phyloP scores from a whole-genome alignment of 306 rosid genomes.

The Cicer cuneatum region DNA sequence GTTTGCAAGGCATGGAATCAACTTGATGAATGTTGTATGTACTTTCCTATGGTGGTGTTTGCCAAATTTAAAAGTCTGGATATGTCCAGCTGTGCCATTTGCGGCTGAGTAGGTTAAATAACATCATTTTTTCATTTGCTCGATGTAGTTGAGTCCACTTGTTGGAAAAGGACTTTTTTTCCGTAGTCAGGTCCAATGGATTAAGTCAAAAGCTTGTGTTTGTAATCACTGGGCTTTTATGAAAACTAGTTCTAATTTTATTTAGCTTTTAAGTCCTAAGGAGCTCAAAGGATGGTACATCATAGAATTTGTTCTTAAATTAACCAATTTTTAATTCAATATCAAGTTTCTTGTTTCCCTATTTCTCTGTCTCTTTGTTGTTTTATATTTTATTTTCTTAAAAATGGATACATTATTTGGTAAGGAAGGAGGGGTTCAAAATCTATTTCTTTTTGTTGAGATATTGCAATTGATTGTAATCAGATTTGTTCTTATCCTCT shows the following conservation, averaged over 20 bases:
- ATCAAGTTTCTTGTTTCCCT: background rate
- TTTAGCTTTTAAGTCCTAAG: background rate
- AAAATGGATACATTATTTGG: background rate
- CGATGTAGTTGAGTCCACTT: background rate
- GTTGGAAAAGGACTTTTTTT: too few relatives aligned
- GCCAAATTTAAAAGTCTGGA: background rate
- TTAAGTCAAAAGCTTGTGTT: background rate
- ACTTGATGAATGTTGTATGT: conserved; percentile 1
- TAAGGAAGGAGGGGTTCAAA: conserved; percentile 6
- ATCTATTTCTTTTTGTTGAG: background rate
- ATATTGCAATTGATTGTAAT: background rate
- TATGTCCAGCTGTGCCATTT: background rate
- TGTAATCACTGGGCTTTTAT: background rate
- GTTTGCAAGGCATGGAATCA: background rate
- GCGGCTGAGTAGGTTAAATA: conserved; percentile 12
- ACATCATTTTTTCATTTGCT: background rate
- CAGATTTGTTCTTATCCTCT: background rate
- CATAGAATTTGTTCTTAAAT: background rate
- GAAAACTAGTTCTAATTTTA: conserved; percentile 13
- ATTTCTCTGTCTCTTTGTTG: background rate
- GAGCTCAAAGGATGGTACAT: conserved; percentile 10
- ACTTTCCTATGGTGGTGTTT: conserved; percentile 1
- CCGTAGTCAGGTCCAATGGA: background rate
- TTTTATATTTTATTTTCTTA: background rate
- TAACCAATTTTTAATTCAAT: conserved; percentile 8